Percentiles rank a stretch among this genome's conserved stretches.
Evolutionary conservation across 164 flowering plant genomes (phyloP).

Genomic region (Buxus sempervirens): DNA sequence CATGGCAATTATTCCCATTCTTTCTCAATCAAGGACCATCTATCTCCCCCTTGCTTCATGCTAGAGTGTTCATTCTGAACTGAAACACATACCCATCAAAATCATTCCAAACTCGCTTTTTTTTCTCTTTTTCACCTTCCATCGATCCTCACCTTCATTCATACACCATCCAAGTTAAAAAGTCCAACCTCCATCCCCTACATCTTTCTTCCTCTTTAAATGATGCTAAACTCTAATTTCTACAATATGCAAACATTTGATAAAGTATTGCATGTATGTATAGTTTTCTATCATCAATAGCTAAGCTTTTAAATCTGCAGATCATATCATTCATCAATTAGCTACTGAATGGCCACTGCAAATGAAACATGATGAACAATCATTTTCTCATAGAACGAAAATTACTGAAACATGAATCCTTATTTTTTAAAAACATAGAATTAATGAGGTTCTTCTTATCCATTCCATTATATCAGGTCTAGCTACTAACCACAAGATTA

Average conservation of each 20-base stretch:
- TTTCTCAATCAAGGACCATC: conserved; percentile 15
- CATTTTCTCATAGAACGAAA: conserved; percentile 24
- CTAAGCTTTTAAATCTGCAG: neutral
- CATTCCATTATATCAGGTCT: neutral
- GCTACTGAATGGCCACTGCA: conserved; percentile 1
- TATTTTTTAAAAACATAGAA: neutral
- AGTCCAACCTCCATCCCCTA: conserved; percentile 3
- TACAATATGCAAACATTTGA: neutral
- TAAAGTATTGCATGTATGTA: neutral
- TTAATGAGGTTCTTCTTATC: neutral
- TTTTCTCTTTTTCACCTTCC: neutral
- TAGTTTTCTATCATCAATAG: conserved; percentile 10
- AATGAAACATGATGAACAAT: conserved; percentile 29
- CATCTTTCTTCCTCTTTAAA: neutral
- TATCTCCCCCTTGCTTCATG: too few species aligned
- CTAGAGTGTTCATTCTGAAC: neutral
- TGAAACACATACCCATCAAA: neutral
- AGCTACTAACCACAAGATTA: neutral
- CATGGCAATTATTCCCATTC: conserved; percentile 15
- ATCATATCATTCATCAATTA: conserved; percentile 11
- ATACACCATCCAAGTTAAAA: too few species aligned
- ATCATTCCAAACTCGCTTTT: neutral
- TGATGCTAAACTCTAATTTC: conserved; percentile 3
- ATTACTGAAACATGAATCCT: neutral
- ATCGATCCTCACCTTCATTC: neutral